Evolutionary conservation across 108 stramenopile species (phyloP).

Genomic region (Skeletonema tropicum): DNA sequence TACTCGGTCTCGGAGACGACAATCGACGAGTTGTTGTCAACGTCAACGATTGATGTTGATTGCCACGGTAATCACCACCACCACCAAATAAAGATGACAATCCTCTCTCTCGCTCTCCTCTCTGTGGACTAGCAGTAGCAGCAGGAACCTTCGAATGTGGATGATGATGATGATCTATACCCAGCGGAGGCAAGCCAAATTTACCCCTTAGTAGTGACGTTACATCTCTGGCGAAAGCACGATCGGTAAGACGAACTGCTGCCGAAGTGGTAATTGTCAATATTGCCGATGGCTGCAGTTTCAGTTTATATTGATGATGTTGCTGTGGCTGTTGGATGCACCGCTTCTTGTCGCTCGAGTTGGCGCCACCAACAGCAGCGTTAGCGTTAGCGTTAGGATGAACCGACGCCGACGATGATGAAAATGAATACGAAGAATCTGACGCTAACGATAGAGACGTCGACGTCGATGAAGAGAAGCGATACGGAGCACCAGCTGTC

Average conservation of each 20-base stretch:
- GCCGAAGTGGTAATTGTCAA: conserved; percentile 39
- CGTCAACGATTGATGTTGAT: too few species aligned
- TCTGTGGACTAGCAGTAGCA: conserved; percentile 3
- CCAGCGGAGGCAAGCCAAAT: conserved; percentile 40
- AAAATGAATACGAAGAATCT: conserved; percentile 32
- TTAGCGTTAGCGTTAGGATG: background rate
- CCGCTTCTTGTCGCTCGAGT: background rate
- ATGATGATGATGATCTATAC: background rate
- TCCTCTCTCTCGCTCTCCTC: background rate
- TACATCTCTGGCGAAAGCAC: conserved; percentile 43
- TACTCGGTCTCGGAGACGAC: too few species aligned
- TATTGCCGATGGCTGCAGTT: background rate
- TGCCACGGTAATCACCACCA: too few species aligned
- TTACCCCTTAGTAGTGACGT: conserved; percentile 50
- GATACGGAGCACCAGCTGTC: conserved; percentile 24
- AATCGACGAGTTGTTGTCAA: too few species aligned
- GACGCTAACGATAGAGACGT: conserved; percentile 31
- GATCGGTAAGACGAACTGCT: conserved; percentile 48
- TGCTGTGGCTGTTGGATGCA: background rate
- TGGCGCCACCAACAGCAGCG: background rate
- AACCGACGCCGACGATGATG: conserved; percentile 33
- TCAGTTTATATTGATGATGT: background rate
- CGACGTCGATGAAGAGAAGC: conserved; percentile 26
- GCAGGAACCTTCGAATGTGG: too few species aligned
- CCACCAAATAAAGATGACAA: background rate